These are phyloP conservation scores for Fonsecaea monophora DNA, from an alignment of 2,329 filamentous ascomycete genomes.

Conservation along the genomic window DNA sequence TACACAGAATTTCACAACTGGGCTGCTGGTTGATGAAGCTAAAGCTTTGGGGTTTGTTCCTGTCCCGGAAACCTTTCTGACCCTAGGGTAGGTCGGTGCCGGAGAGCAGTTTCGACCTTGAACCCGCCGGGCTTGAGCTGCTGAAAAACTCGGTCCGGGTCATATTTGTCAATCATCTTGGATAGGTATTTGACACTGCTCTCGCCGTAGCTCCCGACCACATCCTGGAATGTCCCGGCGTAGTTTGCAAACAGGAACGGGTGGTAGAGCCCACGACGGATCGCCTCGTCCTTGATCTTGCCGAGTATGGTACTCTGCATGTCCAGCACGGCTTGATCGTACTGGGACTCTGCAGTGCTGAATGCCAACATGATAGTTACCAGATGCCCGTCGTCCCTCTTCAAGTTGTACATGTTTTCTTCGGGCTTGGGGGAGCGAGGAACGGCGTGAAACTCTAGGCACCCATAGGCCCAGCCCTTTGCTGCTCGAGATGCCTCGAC, in stretches of 20 bases:
- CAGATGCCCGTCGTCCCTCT: slow-evolving; percentile 37
- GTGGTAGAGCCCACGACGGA: slow-evolving; percentile 35
- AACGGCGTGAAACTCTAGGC: slow-evolving; percentile 9
- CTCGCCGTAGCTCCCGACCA: slow-evolving; percentile 36
- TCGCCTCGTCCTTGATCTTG: slow-evolving; percentile 42
- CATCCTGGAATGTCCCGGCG: slow-evolving; percentile 35
- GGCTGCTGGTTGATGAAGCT: background rate
- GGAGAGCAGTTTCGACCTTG: background rate
- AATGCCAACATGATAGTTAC: slow-evolving; percentile 41
- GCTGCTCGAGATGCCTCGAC: slow-evolving; percentile 37
- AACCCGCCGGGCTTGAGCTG: background rate
- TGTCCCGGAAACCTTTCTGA: background rate
- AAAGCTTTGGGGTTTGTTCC: background rate
- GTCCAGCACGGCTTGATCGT: slow-evolving; percentile 43
- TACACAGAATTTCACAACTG: background rate
- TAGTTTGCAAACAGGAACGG: slow-evolving; percentile 39
- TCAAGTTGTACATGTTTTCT: slow-evolving; percentile 46
- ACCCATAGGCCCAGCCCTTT: background rate
- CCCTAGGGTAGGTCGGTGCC: background rate
- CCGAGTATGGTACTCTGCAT: slow-evolving; percentile 41
- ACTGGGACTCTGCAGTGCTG: slow-evolving; percentile 43
- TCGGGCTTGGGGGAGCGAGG: slow-evolving; percentile 37
- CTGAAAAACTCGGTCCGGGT: slow-evolving; percentile 40
- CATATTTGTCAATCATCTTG: slow-evolving; percentile 32
- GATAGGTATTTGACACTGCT: slow-evolving; percentile 36